Evolutionary conservation across 108 stramenopile genomes (phyloP), one percentile per base, ranked within the genome.

Genomic region (Asterionellopsis glacialis): DNA sequence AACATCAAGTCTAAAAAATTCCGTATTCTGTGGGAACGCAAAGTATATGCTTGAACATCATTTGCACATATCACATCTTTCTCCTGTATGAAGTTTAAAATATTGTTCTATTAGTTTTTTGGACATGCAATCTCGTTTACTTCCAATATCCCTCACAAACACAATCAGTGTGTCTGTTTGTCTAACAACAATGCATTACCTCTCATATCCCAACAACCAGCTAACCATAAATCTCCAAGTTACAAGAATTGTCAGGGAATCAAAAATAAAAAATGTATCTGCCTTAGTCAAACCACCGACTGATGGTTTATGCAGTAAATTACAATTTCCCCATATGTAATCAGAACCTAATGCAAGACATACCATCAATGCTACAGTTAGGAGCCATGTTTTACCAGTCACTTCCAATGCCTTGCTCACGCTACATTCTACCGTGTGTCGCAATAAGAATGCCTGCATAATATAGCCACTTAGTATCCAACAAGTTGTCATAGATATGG

Each of bases 151-250:
- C n/a, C n/a, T n/a, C n/a, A n/a, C n/a, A n/a, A n/a, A n/a, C n/a
- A n/a, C n/a, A n/a, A n/a, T n/a, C n/a, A n/a, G n/a, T n/a, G n/a
- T n/a, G n/a, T n/a, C n/a, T 33, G 33, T 33, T 33, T 33, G 33
- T 33, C 7, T 33, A 7, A 5, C 5, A 33, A 7, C 2, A 5
- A 33, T 7, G 7, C 22, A 44, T 15, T 25, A 49, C 44, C 51
- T 42, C 43, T 59, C 52, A 69, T 74, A 68, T 10, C 79, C 72
- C 52, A 78, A 42, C 26, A 90, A 61, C 26, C 51, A 57, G 57
- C 78, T 79, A 24, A 76, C 78, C 57, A 85, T 64, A 58, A 69
- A 82, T 67, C 90, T 72, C 90, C 90, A 91, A 41, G 74, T 70
- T n/a, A 74, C 60, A 51, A 91, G 59, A 4, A 88, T 76, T 18